Conservation (phyloP, 352 stramenopile genomes). For the Phytophthora podocarpi region DNA sequence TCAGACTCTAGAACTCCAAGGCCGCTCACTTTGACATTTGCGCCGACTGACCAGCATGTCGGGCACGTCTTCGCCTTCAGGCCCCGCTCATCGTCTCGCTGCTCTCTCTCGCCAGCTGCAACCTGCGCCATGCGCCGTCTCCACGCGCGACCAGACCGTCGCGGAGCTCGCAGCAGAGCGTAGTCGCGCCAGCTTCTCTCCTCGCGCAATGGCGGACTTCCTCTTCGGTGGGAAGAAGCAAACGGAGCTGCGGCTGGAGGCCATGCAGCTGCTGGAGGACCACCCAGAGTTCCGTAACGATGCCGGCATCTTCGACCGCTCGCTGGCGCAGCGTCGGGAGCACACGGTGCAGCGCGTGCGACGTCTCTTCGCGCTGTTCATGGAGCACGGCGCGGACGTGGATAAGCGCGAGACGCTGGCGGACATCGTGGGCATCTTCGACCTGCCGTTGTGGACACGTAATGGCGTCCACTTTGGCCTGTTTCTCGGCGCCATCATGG, state of each 20-base stretch:
- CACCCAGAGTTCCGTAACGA: conserved; percentile 50
- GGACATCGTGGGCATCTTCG: conserved; percentile 68
- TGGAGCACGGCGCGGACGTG: conserved; percentile 54
- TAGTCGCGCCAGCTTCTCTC: conserved; percentile 47
- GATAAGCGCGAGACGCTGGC: conserved; percentile 68
- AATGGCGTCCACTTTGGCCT: conserved; percentile 87
- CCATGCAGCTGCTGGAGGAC: conserved; percentile 54
- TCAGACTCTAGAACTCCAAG: conserved; percentile 13
- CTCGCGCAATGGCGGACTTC: conserved; percentile 63
- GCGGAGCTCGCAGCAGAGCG: conserved; percentile 60
- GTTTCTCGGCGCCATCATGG: conserved; percentile 78
- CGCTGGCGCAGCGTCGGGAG: conserved; percentile 54
- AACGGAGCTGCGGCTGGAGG: conserved; percentile 54
- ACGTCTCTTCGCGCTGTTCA: conserved; percentile 63
- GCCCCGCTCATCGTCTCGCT: conserved; percentile 43
- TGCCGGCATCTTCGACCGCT: conserved; percentile 52
- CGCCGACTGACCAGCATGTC: too few relatives aligned
- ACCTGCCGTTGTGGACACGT: conserved; percentile 68
- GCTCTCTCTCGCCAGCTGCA: conserved; percentile 61
- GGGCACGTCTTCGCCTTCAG: conserved; percentile 22
- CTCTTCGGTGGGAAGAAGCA: conserved; percentile 54
- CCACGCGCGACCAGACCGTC: conserved; percentile 44
- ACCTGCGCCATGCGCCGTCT: conserved; percentile 36
- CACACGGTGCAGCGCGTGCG: conserved; percentile 60
- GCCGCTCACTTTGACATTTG: conserved; percentile 18